phyloP scores from a whole-genome alignment of 2,329 filamentous ascomycete genomes.

The Ceratocystiopsis sp. region DNA sequence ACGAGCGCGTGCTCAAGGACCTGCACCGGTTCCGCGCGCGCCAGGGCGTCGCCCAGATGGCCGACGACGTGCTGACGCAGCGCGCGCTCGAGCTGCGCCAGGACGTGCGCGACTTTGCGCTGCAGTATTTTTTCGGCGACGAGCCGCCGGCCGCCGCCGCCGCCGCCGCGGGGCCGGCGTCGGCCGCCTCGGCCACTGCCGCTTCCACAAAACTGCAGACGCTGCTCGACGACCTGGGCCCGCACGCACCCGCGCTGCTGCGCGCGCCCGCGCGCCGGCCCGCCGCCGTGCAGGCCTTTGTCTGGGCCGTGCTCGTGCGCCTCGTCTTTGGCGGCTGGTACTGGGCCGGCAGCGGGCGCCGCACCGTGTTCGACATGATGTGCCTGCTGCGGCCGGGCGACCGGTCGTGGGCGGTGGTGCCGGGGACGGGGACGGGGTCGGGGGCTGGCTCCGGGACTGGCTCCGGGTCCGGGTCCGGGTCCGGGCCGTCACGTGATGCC shows the following conservation, averaged over 20 bases:
- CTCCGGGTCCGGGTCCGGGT: too few species aligned
- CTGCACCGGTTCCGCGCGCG: conserved; percentile 6
- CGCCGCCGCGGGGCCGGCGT: background rate
- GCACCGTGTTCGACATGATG: background rate
- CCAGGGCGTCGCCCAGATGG: conserved; percentile 2
- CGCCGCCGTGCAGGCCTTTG: conserved; percentile 2
- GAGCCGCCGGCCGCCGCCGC: background rate
- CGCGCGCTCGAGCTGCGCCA: conserved; percentile 4
- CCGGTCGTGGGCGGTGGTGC: background rate
- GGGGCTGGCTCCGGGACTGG: too few species aligned
- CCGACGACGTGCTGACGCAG: conserved; percentile 3
- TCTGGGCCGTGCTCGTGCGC: conserved; percentile 3
- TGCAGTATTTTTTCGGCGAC: conserved; percentile 3
- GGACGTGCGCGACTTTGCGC: conserved; percentile 5
- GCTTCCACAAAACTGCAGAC: too few species aligned
- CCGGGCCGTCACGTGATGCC: too few species aligned
- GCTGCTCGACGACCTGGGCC: conserved; percentile 1
- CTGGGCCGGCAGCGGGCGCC: conserved; percentile 2
- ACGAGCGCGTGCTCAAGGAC: conserved; percentile 3
- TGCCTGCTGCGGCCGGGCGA: conserved; percentile 1
- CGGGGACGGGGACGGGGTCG: background rate
- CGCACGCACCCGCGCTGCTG: conserved; percentile 2
- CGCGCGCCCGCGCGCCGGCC: conserved; percentile 2
- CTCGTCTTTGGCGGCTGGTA: conserved; percentile 4
- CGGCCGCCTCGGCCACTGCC: too few species aligned